A percentile compares a stretch with the other conserved stretches of the same genome.
Conservation (phyloP, 1,284 basidiomycete genomes). For the Cryptococcus depauperatus region DNA sequence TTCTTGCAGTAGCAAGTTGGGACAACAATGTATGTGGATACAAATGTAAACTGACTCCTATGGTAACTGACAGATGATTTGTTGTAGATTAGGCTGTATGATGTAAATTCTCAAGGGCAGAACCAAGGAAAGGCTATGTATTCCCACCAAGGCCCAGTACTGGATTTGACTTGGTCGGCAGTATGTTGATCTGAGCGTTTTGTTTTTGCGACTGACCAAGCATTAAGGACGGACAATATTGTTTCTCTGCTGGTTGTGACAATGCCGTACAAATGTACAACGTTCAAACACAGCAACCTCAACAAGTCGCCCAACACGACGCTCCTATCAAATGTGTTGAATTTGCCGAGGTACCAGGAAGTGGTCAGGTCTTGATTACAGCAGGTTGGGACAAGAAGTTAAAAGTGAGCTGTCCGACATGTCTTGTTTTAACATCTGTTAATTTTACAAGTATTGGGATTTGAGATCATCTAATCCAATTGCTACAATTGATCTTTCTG, state of each 20-base stretch:
- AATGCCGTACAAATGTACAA: constrained; percentile 77
- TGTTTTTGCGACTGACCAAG: background rate
- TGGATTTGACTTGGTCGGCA: constrained; percentile 75
- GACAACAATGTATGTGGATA: constrained; percentile 59
- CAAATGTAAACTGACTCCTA: background rate
- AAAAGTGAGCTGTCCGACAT: constrained; percentile 52
- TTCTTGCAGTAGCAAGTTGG: constrained; percentile 68
- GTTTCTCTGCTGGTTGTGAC: constrained; percentile 80
- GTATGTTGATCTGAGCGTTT: constrained; percentile 25
- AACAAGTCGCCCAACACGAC: constrained; percentile 74
- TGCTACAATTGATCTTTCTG: constrained; percentile 69
- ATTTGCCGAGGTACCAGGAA: constrained; percentile 60
- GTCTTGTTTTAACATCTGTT: background rate
- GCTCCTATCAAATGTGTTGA: constrained; percentile 68
- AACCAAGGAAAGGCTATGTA: constrained; percentile 73
- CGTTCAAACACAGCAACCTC: constrained; percentile 58
- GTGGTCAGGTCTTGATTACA: constrained; percentile 63
- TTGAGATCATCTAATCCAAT: constrained; percentile 64
- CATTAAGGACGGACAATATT: constrained; percentile 61
- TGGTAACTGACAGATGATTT: background rate
- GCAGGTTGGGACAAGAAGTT: constrained; percentile 89
- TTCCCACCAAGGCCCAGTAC: constrained; percentile 69
- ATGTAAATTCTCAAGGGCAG: constrained; percentile 49
- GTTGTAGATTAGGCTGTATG: constrained; percentile 52
- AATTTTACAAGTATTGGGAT: constrained; percentile 75